Conservation (phyloP, 768 basidiomycete species). For the Russula brevipes region DNA sequence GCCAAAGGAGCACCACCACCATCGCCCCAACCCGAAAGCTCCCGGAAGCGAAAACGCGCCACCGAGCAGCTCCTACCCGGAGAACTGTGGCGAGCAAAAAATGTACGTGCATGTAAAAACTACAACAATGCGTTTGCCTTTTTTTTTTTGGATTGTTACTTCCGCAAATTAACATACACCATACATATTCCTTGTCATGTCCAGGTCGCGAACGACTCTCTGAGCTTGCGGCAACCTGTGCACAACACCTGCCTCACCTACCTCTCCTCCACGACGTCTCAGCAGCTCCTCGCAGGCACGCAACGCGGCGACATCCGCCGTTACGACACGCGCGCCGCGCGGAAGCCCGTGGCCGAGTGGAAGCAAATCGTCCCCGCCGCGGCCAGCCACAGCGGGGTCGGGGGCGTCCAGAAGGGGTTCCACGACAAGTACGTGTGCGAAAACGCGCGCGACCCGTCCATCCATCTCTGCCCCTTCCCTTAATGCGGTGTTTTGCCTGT, state of each 20-base stretch:
- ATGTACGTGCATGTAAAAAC: constrained; percentile 40
- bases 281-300: constrained; percentile 66
- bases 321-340: constrained; percentile 70
- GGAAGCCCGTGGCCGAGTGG: constrained; percentile 67
- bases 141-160: no score
- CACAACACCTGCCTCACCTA: constrained; percentile 67
- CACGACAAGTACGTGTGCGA: constrained; percentile 49
- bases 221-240: constrained; percentile 74
- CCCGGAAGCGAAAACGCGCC: constrained; percentile 55
- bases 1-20: constrained; percentile 22
- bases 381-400: constrained; percentile 47
- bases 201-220: constrained; percentile 66
- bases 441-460: constrained; percentile 28
- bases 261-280: constrained; percentile 37
- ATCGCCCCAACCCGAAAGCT: constrained; percentile 17
- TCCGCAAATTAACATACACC: no score
- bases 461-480: not conserved
- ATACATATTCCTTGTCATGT: not conserved
- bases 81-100: constrained; percentile 82
- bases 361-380: constrained; percentile 46
- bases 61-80: constrained; percentile 55
- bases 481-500: not conserved
- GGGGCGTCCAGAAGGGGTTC: constrained; percentile 50
- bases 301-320: constrained; percentile 65
- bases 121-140: not conserved